Percentiles rank a stretch among this genome's conserved stretches.
phyloP scores from a whole-genome alignment of 2,329 filamentous ascomycete genomes.

The Colletotrichum sp. region DNA sequence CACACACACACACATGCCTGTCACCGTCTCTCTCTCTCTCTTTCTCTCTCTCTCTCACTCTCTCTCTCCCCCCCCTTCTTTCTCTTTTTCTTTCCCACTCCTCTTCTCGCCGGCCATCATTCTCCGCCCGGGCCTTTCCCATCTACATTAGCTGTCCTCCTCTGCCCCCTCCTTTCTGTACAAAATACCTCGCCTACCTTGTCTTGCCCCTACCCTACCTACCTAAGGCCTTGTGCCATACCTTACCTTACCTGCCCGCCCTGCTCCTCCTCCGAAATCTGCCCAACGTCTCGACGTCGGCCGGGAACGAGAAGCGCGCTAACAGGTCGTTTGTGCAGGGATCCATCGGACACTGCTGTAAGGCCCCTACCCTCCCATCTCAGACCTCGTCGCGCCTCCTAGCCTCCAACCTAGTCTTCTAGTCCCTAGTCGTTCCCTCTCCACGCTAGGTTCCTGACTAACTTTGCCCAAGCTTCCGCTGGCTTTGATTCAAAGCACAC shows the following conservation, averaged over 20 bases:
- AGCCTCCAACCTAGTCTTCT: neutral
- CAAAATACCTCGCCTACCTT: neutral
- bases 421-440: constrained; percentile 6
- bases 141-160: neutral
- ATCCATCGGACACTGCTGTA: neutral
- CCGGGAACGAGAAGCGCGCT: neutral
- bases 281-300: neutral
- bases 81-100: neutral
- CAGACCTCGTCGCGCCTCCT: neutral
- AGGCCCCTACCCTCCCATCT: neutral
- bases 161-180: neutral
- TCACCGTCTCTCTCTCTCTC: neutral
- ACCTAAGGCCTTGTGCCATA: neutral
- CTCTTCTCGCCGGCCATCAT: neutral
- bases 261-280: neutral
- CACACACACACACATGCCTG: neutral
- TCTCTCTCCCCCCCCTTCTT: neutral
- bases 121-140: neutral
- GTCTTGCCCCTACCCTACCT: neutral
- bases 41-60: neutral
- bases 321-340: neutral
- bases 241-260: neutral
- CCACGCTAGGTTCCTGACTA: constrained; percentile 22
- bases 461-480: constrained; percentile 15
- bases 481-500: constrained; percentile 18